A percentile compares a stretch with the other conserved stretches of the same genome.
phyloP scores from a whole-genome alignment of 2,329 filamentous ascomycete species.

The Alternaria sp. region DNA sequence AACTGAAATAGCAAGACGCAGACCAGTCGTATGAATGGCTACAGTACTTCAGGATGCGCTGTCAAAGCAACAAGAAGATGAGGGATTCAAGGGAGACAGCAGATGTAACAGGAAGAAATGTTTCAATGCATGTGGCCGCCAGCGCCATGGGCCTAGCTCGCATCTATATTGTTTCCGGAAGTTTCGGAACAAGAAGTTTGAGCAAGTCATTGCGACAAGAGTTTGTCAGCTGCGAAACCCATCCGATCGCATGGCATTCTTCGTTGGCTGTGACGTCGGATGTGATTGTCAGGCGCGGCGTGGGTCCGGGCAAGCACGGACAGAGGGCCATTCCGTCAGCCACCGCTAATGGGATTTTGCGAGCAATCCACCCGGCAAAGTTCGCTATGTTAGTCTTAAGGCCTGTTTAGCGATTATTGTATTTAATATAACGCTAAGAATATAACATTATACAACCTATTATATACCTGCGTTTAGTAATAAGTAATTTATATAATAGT shows the following conservation, averaged over 20 bases:
- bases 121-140: conserved; percentile 5
- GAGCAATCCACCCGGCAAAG: conserved; percentile 3
- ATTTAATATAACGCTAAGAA: too few relatives aligned
- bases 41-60: conserved; percentile 3
- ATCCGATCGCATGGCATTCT: conserved; percentile 32
- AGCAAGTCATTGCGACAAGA: conserved; percentile 26
- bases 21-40: not conserved
- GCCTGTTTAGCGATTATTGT: too few relatives aligned
- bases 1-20: not conserved
- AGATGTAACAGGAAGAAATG: conserved; percentile 9
- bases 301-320: conserved; percentile 15
- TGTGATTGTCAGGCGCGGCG: conserved; percentile 10
- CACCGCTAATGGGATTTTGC: conserved; percentile 9
- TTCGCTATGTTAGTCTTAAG: conserved; percentile 1
- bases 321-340: conserved; percentile 9
- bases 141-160: conserved; percentile 7
- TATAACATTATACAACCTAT: too few relatives aligned
- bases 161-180: conserved; percentile 31
- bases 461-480: too few relatives aligned
- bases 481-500: too few relatives aligned
- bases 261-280: conserved; percentile 18
- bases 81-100: conserved; percentile 10
- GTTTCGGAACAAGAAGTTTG: conserved; percentile 27
- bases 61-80: conserved; percentile 6
- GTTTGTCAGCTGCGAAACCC: conserved; percentile 36